These are phyloP conservation scores for Hanseniaspora thailandica DNA, from an alignment of 805 yeast genomes.

Conservation along the genomic window DNA sequence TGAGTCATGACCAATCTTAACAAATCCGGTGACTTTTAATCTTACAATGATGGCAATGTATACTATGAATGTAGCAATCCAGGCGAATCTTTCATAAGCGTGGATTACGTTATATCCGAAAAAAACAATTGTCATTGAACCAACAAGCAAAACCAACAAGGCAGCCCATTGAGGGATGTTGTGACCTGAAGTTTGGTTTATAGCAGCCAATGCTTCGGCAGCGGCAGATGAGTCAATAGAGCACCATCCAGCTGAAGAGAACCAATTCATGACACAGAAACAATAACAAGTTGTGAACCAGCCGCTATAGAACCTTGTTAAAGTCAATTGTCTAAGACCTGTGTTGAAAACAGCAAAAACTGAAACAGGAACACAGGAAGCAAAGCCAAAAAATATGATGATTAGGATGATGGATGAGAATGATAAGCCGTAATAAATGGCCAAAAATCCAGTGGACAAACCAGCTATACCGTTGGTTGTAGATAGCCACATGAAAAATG, in stretches of 20 bases:
- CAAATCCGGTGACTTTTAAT: slow-evolving; percentile 51
- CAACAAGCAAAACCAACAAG: slow-evolving; percentile 54
- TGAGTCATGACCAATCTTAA: slow-evolving; percentile 48
- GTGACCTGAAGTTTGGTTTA: slow-evolving; percentile 39
- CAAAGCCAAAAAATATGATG: slow-evolving; percentile 58
- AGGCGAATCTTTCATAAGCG: slow-evolving; percentile 66
- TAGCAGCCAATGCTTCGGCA: slow-evolving; percentile 69
- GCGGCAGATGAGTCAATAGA: slow-evolving; percentile 83
- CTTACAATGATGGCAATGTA: slow-evolving; percentile 72
- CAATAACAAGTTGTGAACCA: slow-evolving; percentile 61
- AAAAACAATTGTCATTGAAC: slow-evolving; percentile 61
- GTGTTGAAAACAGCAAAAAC: slow-evolving; percentile 74
- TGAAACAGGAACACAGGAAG: slow-evolving; percentile 73
- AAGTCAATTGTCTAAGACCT: slow-evolving; percentile 78
- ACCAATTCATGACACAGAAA: slow-evolving; percentile 60
- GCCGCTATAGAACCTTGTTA: slow-evolving; percentile 70
- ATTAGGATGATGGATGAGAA: slow-evolving; percentile 60
- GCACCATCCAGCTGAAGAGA: slow-evolving; percentile 92
- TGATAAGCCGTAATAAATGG: slow-evolving; percentile 50
- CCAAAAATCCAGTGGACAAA: slow-evolving; percentile 61
- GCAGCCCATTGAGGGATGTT: slow-evolving; percentile 83
- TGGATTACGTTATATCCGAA: slow-evolving; percentile 81
- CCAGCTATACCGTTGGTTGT: slow-evolving; percentile 83
- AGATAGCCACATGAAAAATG: slow-evolving; percentile 81
- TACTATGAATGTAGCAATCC: slow-evolving; percentile 69